Evolutionary conservation across 768 basidiomycete species (phyloP), one percentile per base, ranked within the genome.

Genomic region (Trametes punicea): DNA sequence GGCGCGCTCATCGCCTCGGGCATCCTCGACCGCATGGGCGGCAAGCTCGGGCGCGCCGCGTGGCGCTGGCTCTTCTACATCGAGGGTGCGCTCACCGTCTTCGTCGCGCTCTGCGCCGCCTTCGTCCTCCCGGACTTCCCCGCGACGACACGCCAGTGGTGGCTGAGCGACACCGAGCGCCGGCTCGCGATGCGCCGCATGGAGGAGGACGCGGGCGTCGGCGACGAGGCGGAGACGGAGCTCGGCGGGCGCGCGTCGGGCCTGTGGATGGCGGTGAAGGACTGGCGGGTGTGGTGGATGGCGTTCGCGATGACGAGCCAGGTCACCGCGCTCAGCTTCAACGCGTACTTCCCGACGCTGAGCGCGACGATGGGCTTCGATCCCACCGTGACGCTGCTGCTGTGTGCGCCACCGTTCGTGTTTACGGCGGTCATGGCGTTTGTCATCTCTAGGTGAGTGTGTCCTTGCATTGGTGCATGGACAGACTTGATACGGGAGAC

Each of bases 241-340:
- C 57, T 31, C 38, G 60, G 70, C 5, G 71, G 68, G 5, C 70
- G 73, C 18, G 62, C 65, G 11, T 67, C 69, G 20, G 88, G 87
- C 9, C 65, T 91, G 5, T 62, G 69, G 15, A 64, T 87, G 57
- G 88, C 90, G n/a, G 41, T 90, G 48, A 75, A 74, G 29, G 92
- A 94, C 66, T 84, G 85, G 87, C 87, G 84, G 68, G 87, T 94
- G 36, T 93, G 90, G 87, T 88, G 81, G 81, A 75, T 95, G 51
- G 76, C 86, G 16, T 46, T 90, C n/a, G 78, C 84, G 4, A 69
- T 89, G 57, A 81, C 81, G 16, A 76, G 76, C 41, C 60, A 63
- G 70, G 78, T 82, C 25, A 69, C 86, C 29, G 80, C 85, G 15
- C 63, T 90, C 29, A 84, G 82, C 5, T 92, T 92, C 76, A 87